Evolutionary conservation across 371 early-diverging fungal genomes (phyloP).

Genomic region (Rhizopus arrhizus): DNA sequence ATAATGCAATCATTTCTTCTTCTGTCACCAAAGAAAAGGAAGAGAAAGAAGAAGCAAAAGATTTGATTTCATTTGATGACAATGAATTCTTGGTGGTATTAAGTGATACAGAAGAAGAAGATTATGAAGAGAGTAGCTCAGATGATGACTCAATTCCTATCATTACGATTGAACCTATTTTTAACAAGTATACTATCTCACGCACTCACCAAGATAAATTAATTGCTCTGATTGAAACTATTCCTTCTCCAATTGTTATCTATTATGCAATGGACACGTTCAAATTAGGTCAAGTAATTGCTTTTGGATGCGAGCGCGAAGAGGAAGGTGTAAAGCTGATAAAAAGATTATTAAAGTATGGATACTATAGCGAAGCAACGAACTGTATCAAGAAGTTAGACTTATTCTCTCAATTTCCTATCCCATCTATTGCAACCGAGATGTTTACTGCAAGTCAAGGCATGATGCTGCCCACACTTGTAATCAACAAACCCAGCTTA

Average conservation of each 20-base stretch:
- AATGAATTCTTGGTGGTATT: slow-evolving; percentile 1
- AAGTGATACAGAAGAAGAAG: slow-evolving; percentile 16
- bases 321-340: slow-evolving; percentile 36
- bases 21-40: neutral
- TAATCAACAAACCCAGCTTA: slow-evolving; percentile 17
- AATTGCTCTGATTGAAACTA: slow-evolving; percentile 25
- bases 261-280: slow-evolving; percentile 46
- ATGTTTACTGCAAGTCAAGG: slow-evolving; percentile 33
- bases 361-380: slow-evolving; percentile 36
- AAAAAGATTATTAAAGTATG: slow-evolving; percentile 26
- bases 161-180: slow-evolving; percentile 3
- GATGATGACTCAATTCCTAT: slow-evolving; percentile 20
- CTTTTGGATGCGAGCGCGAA: slow-evolving; percentile 32
- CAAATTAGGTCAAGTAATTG: slow-evolving; percentile 18
- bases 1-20: neutral
- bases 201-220: slow-evolving; percentile 29
- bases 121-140: slow-evolving; percentile 7
- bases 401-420: slow-evolving; percentile 32
- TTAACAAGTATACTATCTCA: slow-evolving; percentile 6
- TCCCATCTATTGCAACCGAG: slow-evolving; percentile 26
- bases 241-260: slow-evolving; percentile 31
- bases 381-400: slow-evolving; percentile 35
- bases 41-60: slow-evolving; percentile 16
- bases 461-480: slow-evolving; percentile 22
- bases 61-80: slow-evolving; percentile 40